These are phyloP conservation scores for Musa acuminata DNA, from an alignment of 176 grass and related monocot genomes.

Conservation along the genomic window DNA sequence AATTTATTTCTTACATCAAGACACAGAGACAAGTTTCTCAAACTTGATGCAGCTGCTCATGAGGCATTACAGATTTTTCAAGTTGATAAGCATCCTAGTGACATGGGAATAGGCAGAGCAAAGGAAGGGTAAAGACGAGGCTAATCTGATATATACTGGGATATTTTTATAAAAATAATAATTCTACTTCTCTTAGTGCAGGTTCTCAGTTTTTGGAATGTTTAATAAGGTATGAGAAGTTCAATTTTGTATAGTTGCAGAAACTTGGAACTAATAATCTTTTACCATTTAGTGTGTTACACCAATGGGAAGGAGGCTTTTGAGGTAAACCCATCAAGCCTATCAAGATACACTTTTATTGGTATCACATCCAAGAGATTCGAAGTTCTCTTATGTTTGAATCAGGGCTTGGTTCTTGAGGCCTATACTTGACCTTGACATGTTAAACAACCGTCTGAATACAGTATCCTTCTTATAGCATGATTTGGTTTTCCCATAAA, in stretches of 20 bases:
- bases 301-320: slow-evolving; percentile 74
- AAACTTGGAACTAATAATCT: slow-evolving; percentile 26
- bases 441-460: slow-evolving; percentile 79
- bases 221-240: slow-evolving; percentile 68
- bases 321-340: not conserved
- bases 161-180: slow-evolving; percentile 11
- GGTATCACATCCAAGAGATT: slow-evolving; percentile 9
- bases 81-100: slow-evolving; percentile 91
- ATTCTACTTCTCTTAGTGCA: slow-evolving; percentile 30
- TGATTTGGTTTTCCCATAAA: slow-evolving; percentile 3
- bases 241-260: slow-evolving; percentile 17
- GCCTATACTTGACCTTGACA: slow-evolving; percentile 68
- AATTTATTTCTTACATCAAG: slow-evolving; percentile 45
- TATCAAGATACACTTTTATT: slow-evolving; percentile 11
- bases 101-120: slow-evolving; percentile 94
- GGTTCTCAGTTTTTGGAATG: slow-evolving; percentile 97
- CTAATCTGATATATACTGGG: slow-evolving; percentile 8
- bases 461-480: slow-evolving; percentile 65
- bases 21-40: slow-evolving; percentile 82
- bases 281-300: slow-evolving; percentile 68
- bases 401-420: slow-evolving; percentile 90
- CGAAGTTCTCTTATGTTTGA: slow-evolving; percentile 24
- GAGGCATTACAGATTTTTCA: slow-evolving; percentile 96
- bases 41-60: slow-evolving; percentile 87
- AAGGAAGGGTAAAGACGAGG: slow-evolving; percentile 73